Evolutionary conservation across 805 yeast species (phyloP).

Genomic region (Lipomyces chichibuensis): DNA sequence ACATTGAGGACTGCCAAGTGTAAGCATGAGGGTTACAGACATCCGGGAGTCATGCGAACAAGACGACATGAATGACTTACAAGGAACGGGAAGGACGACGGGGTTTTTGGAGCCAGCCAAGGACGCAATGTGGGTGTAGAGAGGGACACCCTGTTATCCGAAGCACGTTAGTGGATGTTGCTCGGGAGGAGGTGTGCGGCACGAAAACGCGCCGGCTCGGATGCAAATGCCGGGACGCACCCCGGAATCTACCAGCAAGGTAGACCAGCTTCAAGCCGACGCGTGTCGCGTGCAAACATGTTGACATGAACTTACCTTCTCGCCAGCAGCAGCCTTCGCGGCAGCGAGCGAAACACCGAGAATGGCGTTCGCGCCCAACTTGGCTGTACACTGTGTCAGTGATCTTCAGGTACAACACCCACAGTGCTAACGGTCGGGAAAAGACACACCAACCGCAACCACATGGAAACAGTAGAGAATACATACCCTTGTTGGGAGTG

Average conservation of each 20-base stretch:
- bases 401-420: conserved; percentile 13
- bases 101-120: conserved; percentile 76
- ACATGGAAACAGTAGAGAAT: not conserved
- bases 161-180: conserved; percentile 9
- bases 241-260: not conserved
- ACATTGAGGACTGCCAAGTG: conserved; percentile 80
- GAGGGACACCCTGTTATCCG: conserved; percentile 65
- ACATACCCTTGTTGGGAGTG: conserved; percentile 83
- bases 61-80: conserved; percentile 15
- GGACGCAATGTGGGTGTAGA: conserved; percentile 87
- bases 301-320: conserved; percentile 49
- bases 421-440: not conserved
- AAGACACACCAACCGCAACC: not conserved
- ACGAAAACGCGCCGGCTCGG: conserved; percentile 12
- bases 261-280: not conserved
- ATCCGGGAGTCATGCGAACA: not conserved
- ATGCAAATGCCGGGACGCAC: not conserved
- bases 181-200: conserved; percentile 3
- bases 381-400: conserved; percentile 43
- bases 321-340: conserved; percentile 98
- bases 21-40: not conserved
- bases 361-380: conserved; percentile 98
- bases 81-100: conserved; percentile 95
- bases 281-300: not conserved
- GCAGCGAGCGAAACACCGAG: conserved; percentile 97